Evolutionary conservation across 805 yeast species (phyloP), one percentile per base, ranked within the genome.

Genomic region (Lachancea quebecensis): DNA sequence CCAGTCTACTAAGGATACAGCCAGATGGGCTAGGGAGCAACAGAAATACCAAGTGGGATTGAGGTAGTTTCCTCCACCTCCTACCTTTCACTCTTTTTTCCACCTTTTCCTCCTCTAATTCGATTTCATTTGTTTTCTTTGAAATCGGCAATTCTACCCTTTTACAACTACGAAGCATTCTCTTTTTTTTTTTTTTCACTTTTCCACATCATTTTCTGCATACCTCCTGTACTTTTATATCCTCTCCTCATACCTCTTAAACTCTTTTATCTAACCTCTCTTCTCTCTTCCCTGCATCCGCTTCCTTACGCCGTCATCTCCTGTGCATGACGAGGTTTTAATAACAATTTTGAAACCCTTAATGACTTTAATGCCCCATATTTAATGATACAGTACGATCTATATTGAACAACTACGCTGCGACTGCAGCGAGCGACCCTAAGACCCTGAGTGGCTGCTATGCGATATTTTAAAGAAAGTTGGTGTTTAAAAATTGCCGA

Each of bases 11-110:
- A 80, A 78, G 62, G 93, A 85, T 58, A 86, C 96, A n/a, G 97
- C 97, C 8, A 79, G 90, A 68, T 93, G 98, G 98, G 97, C 99
- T 12, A 78, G 93, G 55, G 96, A 85, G 58, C 95, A 70, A 50
- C 67, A 63, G 45, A 62, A 60, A 38, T 51, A 49, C 38, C 67
- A 64, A 51, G 40, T 60, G 32, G 50, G 60, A 1, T 43, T 60
- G 45, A 56, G 51, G 53, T 47, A 15, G 21, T 35, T n/a, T 25
- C 33, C 27, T 25, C 25, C 11, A 11, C n/a, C 39, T 9, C 8
- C 5, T 5, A 21, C 48, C 44, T 39, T 25, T 38, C 28, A 36
- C 35, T 50, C 42, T 46, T 39, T 44, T 44, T 38, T 32, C 27
- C 30, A 17, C 43, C 38, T 41, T 45, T 18, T 50, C 39, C 44